Evolutionary conservation across 1,284 basidiomycete genomes (phyloP), one percentile per base, ranked within the genome.

Genomic region (Laetiporus sulphureus): DNA sequence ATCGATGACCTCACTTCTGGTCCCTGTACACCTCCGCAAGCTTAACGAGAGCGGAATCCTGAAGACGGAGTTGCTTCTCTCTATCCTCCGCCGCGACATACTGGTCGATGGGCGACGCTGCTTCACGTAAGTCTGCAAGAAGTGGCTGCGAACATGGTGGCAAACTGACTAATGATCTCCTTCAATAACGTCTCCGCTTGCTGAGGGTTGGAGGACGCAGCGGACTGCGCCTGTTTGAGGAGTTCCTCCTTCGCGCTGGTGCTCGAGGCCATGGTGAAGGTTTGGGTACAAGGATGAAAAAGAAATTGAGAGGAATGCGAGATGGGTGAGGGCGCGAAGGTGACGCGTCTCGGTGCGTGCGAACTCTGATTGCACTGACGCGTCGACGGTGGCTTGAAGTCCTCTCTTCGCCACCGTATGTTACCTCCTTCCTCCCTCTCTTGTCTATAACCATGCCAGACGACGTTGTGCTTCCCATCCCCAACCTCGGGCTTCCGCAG

Each of bases 21-120:
- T 95, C 91, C 30, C 90, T 74, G 61, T 96, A 92, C 10, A 96
- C 72, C 57, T 88, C 79, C 2, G 92, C 94, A 2, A 99, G 82
- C 54, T 86, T 87, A 19, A 93, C 69, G 36, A 98, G 71, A 2
- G 94, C 92, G 0, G 72, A 68, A 61, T 97, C 94, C 63, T 97
- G 92, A 56, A 92, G 81, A 37, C 84, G 68, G 6, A 93, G 68
- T 19, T 67, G 72, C 42, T 77, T 73, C 16, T 87, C 78, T 50
- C 65, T 61, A 41, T 75, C 70, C 19, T 50, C 49, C 7, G 41
- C 42, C 3, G 50, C 29, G 1, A 53, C 57, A 51, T 55, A 52
- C 25, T 56, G 47, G 18, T 47, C 49, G 10, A 45, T 43, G 5
- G 54, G 53, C 16, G 50, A 48, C 42, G 42, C 53, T 53, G 15